Base-by-base conservation (phyloP, 225 moss, liverwort and hornwort species). In the Asterella californica region DNA sequence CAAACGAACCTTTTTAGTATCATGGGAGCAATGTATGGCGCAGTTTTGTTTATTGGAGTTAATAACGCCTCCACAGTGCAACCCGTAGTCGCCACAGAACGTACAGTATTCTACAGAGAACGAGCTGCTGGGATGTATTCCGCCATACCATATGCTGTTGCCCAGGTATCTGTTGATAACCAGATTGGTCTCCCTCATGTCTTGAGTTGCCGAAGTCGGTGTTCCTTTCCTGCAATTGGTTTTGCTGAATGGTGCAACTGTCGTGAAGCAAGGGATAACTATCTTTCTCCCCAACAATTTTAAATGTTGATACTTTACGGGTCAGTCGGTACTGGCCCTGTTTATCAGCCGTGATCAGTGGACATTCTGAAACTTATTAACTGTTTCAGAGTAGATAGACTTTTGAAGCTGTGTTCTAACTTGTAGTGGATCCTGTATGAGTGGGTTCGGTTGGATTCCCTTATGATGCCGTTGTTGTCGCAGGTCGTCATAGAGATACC, bases 21-120 rank as follows among this genome's bases (percentile, higher is more conserved):
- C 25, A 14, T 87, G 77, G 87, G 81, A 30, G 76, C 82, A 15
- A 84, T 87, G 87, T 87, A 87, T 70, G 84, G 73, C 45, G 84
- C 87, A 14, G 84, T 82, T 22, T 72, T 87, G 55, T 87, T 87
- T 42, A 79, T 84, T 14, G 87, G 87, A 52, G 82, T 82, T 11
- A 87, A 84, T 32, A 87, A 87, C 64, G 66, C 87, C 2, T 66
- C 82, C 0, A 84, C 84, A 19, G 84, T 87, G 24, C 84, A 84
- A 66, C 87, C 87, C 24, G 42, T 87, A 10, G 84, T 87, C 10
- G 82, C 62, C 15, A 84, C 82, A 57, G 87, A 87, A 69, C 73
- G 87, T 15, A 82, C 83, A 65, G 87, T 87, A 25, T 87, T 87
- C 62, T 87, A 87, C 79, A 82, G 87, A 78, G 87, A 87, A 71